phyloP scores from a whole-genome alignment of 768 basidiomycete species.

The Paxillus ammoniavirescens region DNA sequence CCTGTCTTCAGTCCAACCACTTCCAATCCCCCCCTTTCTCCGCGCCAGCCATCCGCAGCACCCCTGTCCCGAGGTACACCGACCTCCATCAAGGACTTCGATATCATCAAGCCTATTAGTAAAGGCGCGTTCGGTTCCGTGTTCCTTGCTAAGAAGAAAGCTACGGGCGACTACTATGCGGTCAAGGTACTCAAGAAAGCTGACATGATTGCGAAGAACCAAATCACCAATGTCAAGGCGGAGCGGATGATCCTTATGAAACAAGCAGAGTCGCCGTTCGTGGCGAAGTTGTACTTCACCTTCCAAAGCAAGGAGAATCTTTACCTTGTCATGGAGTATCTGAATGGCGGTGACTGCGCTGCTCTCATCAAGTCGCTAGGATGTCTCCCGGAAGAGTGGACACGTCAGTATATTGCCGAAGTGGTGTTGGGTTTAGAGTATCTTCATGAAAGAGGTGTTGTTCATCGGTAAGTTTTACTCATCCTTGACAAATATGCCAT shows the following conservation, averaged over 20 bases:
- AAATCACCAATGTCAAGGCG: conserved; percentile 99
- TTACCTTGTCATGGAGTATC: conserved; percentile 99
- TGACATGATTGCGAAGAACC: conserved; percentile 99
- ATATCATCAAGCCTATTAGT: conserved; percentile 98
- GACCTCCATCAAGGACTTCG: conserved; percentile 97
- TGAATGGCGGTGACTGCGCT: conserved; percentile 97
- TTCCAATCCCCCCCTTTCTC: conserved; percentile 67
- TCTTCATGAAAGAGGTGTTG: conserved; percentile 91
- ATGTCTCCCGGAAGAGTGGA: conserved; percentile 93
- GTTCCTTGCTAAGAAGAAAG: conserved; percentile 97
- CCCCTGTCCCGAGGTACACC: conserved; percentile 78
- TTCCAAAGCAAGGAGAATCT: conserved; percentile 99
- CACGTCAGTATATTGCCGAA: conserved; percentile 93
- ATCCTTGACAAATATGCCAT: not conserved
- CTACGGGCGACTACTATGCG: conserved; percentile 97
- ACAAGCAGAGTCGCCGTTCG: conserved; percentile 97
- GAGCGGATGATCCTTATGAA: conserved; percentile 99
- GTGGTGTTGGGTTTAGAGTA: conserved; percentile 94
- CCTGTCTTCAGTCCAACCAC: conserved; percentile 57
- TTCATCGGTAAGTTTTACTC: conserved; percentile 75
- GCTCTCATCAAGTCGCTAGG: conserved; percentile 96
- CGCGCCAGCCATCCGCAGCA: conserved; percentile 76
- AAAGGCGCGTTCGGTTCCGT: conserved; percentile 99
- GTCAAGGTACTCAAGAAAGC: conserved; percentile 99
- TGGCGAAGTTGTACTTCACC: conserved; percentile 96